Percentiles rank a stretch among this genome's conserved stretches.
phyloP scores from a whole-genome alignment of 2,329 filamentous ascomycete genomes.

The Aspergillus tamarii region DNA sequence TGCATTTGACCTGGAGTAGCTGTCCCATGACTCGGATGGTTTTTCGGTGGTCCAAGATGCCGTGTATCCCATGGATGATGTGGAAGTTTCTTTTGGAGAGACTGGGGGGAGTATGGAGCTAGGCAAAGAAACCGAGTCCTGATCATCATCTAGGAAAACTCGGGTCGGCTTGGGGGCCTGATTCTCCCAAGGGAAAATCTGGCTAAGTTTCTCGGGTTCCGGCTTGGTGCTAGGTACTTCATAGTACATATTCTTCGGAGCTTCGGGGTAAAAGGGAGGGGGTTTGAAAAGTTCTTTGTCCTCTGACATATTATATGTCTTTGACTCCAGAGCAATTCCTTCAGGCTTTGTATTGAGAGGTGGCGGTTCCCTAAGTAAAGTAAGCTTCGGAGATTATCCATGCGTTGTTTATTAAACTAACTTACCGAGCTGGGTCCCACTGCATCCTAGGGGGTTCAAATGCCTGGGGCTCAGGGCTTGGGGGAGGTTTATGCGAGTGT shows the following conservation, averaged over 20 bases:
- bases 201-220: conserved; percentile 61
- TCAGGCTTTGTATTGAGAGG: conserved; percentile 75
- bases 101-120: conserved; percentile 10
- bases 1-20: conserved; percentile 77
- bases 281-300: conserved; percentile 76
- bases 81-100: conserved; percentile 18
- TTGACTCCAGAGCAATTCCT: conserved; percentile 77
- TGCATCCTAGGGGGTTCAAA: conserved; percentile 62
- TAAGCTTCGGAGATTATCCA: conserved; percentile 24
- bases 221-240: conserved; percentile 67
- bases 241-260: conserved; percentile 87
- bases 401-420: conserved; percentile 17
- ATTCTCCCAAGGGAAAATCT: conserved; percentile 91
- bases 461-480: conserved; percentile 39
- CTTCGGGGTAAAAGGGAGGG: conserved; percentile 76
- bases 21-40: conserved; percentile 66
- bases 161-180: conserved; percentile 63
- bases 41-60: conserved; percentile 20
- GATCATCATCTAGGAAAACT: conserved; percentile 46
- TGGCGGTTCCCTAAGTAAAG: conserved; percentile 58
- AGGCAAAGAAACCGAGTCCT: conserved; percentile 7
- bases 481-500: conserved; percentile 41
- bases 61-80: conserved; percentile 16
- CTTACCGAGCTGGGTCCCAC: conserved; percentile 66
- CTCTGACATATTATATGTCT: conserved; percentile 81